phyloP scores from a whole-genome alignment of 2,329 filamentous ascomycete genomes.

The Sclerotinia trifoliorum region DNA sequence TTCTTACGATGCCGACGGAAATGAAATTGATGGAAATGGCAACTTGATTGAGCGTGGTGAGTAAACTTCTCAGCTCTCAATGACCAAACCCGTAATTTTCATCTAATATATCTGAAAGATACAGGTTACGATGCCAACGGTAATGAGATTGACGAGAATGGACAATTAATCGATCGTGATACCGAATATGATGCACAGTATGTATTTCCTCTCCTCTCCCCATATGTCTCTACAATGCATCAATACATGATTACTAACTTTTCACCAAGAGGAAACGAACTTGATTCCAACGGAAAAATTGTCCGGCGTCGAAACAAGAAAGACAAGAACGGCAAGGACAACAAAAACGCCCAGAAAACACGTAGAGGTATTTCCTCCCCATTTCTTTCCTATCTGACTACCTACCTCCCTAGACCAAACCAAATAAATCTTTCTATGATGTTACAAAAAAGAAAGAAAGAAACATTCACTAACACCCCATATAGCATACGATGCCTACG shows the following conservation, averaged over 20 bases:
- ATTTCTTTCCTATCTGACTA: background rate
- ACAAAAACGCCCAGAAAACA: background rate
- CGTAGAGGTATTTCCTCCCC: background rate
- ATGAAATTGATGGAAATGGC: slow-evolving; percentile 23
- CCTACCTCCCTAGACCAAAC: background rate
- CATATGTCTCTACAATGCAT: background rate
- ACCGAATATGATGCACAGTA: slow-evolving; percentile 4
- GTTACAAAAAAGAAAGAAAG: no score
- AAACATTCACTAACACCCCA: background rate
- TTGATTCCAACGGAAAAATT: background rate
- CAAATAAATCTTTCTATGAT: no score
- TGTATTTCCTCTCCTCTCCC: background rate
- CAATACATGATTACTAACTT: background rate
- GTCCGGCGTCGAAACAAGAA: background rate
- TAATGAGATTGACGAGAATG: slow-evolving; percentile 1
- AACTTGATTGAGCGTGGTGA: slow-evolving; percentile 6
- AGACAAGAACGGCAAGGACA: background rate
- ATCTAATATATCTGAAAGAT: background rate
- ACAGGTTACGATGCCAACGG: background rate
- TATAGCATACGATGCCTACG: background rate
- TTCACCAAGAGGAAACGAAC: background rate
- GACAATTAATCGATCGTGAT: background rate
- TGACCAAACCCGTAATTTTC: no score
- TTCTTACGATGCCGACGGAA: slow-evolving; percentile 26
- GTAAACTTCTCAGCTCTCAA: background rate